Evolutionary conservation across 371 early-diverging fungal species (phyloP).

Genomic region (Capniomyces stellatus): DNA sequence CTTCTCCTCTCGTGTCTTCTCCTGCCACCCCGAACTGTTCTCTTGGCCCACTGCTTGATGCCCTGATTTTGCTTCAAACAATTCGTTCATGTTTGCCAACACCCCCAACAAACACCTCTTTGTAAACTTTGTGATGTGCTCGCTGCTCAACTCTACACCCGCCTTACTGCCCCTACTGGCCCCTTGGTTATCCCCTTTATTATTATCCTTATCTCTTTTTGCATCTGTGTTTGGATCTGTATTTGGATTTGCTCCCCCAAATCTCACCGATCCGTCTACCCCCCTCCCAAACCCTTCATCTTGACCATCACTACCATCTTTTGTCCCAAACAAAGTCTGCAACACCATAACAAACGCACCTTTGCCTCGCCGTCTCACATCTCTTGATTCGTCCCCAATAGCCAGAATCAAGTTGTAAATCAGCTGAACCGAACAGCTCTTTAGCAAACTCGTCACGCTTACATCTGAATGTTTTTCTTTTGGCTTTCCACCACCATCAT

Average conservation of each 20-base stretch:
- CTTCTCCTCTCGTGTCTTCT: background rate
- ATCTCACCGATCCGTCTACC: no score
- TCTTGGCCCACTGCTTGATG: background rate
- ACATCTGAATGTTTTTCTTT: background rate
- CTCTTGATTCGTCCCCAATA: background rate
- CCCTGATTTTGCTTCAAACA: background rate
- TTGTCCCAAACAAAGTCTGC: constrained; percentile 1
- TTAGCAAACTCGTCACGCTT: constrained; percentile 1
- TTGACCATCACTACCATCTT: background rate
- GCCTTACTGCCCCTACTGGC: no score
- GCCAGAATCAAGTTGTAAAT: background rate
- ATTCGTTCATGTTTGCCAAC: background rate
- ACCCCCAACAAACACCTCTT: background rate
- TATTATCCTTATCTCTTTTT: no score
- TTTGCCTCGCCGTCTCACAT: background rate
- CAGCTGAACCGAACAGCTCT: constrained; percentile 1
- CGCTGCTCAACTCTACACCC: background rate
- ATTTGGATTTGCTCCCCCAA: no score
- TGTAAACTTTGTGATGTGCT: background rate
- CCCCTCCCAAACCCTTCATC: background rate
- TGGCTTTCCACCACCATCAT: background rate
- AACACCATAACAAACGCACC: background rate
- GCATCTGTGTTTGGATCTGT: no score
- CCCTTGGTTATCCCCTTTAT: no score
- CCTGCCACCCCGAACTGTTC: background rate